Evolutionary conservation across 306 rosid genomes (phyloP).

Genomic region (Casuarina equisetifolia): DNA sequence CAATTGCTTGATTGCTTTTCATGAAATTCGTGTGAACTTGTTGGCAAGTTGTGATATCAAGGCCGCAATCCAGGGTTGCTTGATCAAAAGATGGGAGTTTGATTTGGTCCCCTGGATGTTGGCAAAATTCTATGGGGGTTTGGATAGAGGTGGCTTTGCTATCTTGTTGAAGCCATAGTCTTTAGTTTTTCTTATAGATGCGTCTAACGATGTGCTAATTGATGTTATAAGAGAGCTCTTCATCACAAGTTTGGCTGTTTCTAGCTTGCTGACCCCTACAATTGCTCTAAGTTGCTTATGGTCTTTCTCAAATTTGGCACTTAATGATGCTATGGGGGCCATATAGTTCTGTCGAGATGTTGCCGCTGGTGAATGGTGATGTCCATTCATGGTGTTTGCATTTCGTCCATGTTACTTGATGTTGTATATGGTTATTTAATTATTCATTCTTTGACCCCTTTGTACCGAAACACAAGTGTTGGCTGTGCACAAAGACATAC

Average conservation of each 20-base stretch:
- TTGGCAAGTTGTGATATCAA: not conserved
- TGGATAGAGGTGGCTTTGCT: not conserved
- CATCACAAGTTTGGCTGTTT: no score
- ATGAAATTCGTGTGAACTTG: slow-evolving; percentile 2
- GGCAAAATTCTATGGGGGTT: not conserved
- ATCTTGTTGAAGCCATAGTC: not conserved
- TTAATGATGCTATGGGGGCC: not conserved
- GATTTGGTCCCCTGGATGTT: slow-evolving; percentile 8
- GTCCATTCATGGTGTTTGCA: slow-evolving; percentile 1
- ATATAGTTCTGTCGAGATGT: not conserved
- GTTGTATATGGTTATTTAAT: not conserved
- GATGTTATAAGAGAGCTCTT: not conserved
- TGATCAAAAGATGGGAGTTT: slow-evolving; percentile 9
- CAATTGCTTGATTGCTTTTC: slow-evolving; percentile 4
- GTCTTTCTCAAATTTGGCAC: slow-evolving; percentile 8
- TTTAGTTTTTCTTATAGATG: not conserved
- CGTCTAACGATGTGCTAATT: not conserved
- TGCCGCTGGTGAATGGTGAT: not conserved
- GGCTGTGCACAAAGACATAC: not conserved
- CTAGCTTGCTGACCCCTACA: no score
- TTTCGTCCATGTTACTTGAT: not conserved
- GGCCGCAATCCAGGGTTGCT: slow-evolving; percentile 14
- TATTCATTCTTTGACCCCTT: slow-evolving; percentile 3
- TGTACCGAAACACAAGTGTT: not conserved
- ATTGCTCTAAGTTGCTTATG: not conserved